Evolutionary conservation across 805 yeast species (phyloP).

Genomic region (Wickerhamia fluorescens): DNA sequence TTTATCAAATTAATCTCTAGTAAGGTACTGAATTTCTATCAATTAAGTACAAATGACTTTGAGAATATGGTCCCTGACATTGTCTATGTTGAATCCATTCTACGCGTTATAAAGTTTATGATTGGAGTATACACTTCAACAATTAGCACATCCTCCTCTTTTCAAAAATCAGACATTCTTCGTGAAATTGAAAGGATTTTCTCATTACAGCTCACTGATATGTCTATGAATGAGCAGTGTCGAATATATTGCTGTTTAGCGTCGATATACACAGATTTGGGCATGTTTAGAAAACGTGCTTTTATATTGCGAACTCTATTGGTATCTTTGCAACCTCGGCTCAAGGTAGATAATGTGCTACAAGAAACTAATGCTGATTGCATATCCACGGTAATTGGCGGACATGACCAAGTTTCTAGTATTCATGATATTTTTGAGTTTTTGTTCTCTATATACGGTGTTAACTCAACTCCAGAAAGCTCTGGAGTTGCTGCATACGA

Average conservation of each 20-base stretch:
- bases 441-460: conserved; percentile 49
- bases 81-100: conserved; percentile 64
- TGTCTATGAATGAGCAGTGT: conserved; percentile 44
- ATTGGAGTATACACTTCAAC: conserved; percentile 44
- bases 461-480: conserved; percentile 32
- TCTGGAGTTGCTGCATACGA: conserved; percentile 12
- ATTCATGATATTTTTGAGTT: conserved; percentile 40
- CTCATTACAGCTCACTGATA: conserved; percentile 26
- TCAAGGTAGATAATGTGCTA: conserved; percentile 6
- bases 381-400: conserved; percentile 1
- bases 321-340: conserved; percentile 40
- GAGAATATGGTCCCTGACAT: conserved; percentile 80
- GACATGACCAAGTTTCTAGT: conserved; percentile 3
- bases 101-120: conserved; percentile 60
- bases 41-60: conserved; percentile 43
- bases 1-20: conserved; percentile 22
- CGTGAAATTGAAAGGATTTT: conserved; percentile 29
- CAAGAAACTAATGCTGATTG: conserved; percentile 7
- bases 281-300: conserved; percentile 59
- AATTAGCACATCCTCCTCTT: conserved; percentile 21
- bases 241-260: conserved; percentile 62
- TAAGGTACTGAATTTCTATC: conserved; percentile 24
- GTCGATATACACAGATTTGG: conserved; percentile 52
- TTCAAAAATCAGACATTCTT: conserved; percentile 36
- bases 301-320: conserved; percentile 64